phyloP scores from a whole-genome alignment of 768 basidiomycete genomes.

The Russula emetica region DNA sequence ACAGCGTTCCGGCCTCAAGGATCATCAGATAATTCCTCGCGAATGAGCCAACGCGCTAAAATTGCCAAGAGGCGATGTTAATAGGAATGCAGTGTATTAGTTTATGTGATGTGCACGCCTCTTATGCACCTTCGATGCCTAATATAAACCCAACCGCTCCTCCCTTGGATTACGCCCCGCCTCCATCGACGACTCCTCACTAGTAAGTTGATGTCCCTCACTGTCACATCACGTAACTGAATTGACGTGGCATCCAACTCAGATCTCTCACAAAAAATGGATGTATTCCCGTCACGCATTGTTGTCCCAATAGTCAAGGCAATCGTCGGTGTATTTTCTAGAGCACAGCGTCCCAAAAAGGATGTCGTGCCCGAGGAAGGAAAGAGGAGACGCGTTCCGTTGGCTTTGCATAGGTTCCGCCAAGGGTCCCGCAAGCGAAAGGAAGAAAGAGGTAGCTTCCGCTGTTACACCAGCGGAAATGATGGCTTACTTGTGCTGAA shows the following conservation, averaged over 20 bases:
- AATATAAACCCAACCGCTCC: conserved; percentile 12
- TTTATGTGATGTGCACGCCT: conserved; percentile 16
- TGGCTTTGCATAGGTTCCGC: background rate
- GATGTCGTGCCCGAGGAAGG: background rate
- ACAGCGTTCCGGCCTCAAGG: background rate
- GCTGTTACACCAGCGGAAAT: too few relatives aligned
- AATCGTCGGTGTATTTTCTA: conserved; percentile 4
- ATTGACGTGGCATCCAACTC: background rate
- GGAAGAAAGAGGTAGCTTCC: background rate
- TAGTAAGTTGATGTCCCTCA: background rate
- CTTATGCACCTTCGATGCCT: conserved; percentile 17
- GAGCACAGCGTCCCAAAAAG: background rate
- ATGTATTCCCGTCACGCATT: background rate
- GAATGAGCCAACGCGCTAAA: background rate
- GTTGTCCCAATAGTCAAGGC: conserved; percentile 5
- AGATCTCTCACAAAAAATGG: conserved; percentile 1
- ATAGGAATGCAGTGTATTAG: conserved; percentile 8
- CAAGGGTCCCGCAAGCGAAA: background rate
- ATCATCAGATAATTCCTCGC: background rate
- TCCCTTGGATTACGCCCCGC: background rate
- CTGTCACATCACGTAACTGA: background rate
- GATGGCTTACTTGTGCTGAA: background rate
- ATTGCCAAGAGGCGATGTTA: conserved; percentile 2
- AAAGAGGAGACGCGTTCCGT: background rate
- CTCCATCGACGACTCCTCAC: background rate